These are phyloP conservation scores for Penicillium verrucosum DNA, from an alignment of 2,329 filamentous ascomycete species.

Conservation along the genomic window DNA sequence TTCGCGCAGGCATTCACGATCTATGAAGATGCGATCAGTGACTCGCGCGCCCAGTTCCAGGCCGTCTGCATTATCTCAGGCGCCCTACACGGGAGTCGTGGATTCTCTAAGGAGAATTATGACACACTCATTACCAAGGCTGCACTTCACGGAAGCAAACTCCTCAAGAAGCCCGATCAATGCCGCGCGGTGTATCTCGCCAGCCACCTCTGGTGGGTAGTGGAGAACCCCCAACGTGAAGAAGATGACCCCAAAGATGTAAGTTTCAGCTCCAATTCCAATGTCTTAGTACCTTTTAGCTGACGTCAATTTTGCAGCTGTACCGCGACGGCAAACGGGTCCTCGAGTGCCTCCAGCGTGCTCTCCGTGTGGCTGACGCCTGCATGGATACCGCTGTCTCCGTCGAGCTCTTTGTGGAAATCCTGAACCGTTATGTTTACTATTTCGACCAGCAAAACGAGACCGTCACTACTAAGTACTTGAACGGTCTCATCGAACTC, in stretches of 20 bases:
- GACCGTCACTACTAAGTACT: slow-evolving; percentile 94
- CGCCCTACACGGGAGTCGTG: slow-evolving; percentile 79
- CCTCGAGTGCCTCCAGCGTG: slow-evolving; percentile 90
- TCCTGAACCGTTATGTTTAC: slow-evolving; percentile 96
- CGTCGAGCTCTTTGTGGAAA: slow-evolving; percentile 97
- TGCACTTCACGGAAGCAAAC: slow-evolving; percentile 91
- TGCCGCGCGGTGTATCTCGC: slow-evolving; percentile 95
- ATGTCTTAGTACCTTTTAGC: slow-evolving; percentile 8
- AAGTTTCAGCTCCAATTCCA: slow-evolving; percentile 39
- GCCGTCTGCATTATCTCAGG: slow-evolving; percentile 92
- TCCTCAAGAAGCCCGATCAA: slow-evolving; percentile 96
- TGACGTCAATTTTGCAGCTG: slow-evolving; percentile 54
- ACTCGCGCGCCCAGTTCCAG: slow-evolving; percentile 96
- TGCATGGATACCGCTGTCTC: slow-evolving; percentile 99
- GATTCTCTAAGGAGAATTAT: slow-evolving; percentile 96
- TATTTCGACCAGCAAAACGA: slow-evolving; percentile 99
- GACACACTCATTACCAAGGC: slow-evolving; percentile 98
- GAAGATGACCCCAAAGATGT: slow-evolving; percentile 81
- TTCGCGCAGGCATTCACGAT: slow-evolving; percentile 98
- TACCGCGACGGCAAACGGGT: slow-evolving; percentile 98
- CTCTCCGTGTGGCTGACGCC: slow-evolving; percentile 91
- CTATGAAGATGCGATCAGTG: slow-evolving; percentile 93
- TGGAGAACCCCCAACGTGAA: slow-evolving; percentile 70
- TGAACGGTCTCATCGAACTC: slow-evolving; percentile 95
- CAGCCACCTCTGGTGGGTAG: slow-evolving; percentile 97